These are phyloP conservation scores for Copromyces sp. DNA, from an alignment of 495 filamentous ascomycete genomes.

Conservation along the genomic window DNA sequence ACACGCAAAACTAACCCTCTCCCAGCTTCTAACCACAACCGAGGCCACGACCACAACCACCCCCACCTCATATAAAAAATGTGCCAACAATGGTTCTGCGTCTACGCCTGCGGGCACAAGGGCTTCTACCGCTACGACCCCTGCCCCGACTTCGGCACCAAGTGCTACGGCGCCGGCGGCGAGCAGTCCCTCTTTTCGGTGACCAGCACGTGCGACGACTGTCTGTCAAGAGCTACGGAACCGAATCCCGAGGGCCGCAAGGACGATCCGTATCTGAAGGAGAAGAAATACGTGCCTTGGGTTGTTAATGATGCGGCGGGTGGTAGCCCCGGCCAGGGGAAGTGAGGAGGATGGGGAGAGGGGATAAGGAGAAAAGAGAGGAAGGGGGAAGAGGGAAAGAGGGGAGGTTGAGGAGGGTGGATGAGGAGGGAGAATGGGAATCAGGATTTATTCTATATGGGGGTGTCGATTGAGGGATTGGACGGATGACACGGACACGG, in stretches of 20 bases:
- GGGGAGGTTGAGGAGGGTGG: too few species aligned
- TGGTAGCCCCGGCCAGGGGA: neutral
- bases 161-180: constrained; percentile 14
- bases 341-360: neutral
- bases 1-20: neutral
- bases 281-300: neutral
- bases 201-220: neutral
- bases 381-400: neutral
- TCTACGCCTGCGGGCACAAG: constrained; percentile 19
- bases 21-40: neutral
- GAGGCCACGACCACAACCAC: neutral
- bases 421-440: too few species aligned
- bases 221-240: neutral
- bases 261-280: neutral
- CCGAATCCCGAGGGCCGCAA: neutral
- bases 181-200: neutral
- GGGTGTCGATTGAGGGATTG: too few species aligned
- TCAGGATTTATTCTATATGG: too few species aligned
- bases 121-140: constrained; percentile 18
- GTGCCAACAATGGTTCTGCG: constrained; percentile 18
- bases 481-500: too few species aligned
- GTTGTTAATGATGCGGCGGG: neutral
- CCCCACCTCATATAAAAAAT: neutral
- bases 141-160: constrained; percentile 14
- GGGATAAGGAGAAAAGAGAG: too few species aligned